Evolutionary conservation across 2,329 filamentous ascomycete genomes (phyloP), one percentile per base, ranked within the genome.

Genomic region (Cladosporium sp.): DNA sequence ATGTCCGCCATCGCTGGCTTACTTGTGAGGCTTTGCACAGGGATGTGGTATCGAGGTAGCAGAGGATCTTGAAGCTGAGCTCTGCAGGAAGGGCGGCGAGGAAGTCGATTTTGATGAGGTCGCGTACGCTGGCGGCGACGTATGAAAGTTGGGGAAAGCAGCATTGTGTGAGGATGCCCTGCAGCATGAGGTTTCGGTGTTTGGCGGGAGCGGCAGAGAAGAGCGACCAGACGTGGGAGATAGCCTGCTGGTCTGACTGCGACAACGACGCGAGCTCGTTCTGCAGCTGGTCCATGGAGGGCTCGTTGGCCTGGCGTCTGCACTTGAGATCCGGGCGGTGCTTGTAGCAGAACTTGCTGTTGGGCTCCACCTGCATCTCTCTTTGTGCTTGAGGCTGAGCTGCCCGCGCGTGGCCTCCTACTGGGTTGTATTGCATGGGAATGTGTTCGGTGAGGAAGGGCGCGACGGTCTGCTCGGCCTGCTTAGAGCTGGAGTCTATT

Each of bases 81-180:
- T 98, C 93, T 38, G 86, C 80, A 4, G 93, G 93, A 0, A 98
- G 78, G 6, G 92, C 90, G 33, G 86, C 83, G 46, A 98, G 76
- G 67, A 97, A 98, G 72, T 98, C 93, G 73, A 98, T 97, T 70
- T 95, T 93, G 65, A 98, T 91, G 57, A 97, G 85, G 59, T 97
- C 91, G 58, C 89, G 86, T 43, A 98, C 88, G 59, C 90, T 88
- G 56, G 89, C 84, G 2, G 92, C 93, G 53, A 98, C 85, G 60
- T 88, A 91, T 32, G 93, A 97, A 6, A 98, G 82, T 66, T 98
- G 93, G 1, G 93, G 92, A 66, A 98, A 97, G 73, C 93, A 98
- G 70, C 92, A 97, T 69, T 97, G 91, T 0, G 92, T 87, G 56
- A 98, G 84, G 63, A 98, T 92, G 60, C 93, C 93, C 68, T 95